These are phyloP conservation scores for Aspergillus sclerotiicarbonarius DNA, from an alignment of 495 filamentous ascomycete genomes.

Conservation along the genomic window DNA sequence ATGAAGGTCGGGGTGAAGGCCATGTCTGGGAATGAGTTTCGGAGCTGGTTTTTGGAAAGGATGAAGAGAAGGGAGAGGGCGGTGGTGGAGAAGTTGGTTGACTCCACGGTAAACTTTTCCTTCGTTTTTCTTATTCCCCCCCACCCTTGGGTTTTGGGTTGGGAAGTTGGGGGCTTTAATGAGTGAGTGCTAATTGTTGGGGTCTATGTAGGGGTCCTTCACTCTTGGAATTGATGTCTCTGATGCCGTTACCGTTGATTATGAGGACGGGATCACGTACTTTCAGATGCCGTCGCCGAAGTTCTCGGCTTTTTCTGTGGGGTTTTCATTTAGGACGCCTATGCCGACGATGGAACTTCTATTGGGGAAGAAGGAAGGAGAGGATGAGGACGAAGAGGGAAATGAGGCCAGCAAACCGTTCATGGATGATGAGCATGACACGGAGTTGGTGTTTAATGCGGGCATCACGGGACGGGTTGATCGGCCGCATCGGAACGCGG, in stretches of 20 bases:
- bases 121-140: not conserved
- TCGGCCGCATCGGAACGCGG: constrained; percentile 20
- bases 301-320: constrained; percentile 26
- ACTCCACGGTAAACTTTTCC: constrained; percentile 35
- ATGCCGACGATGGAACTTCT: constrained; percentile 27
- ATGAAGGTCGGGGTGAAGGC: constrained; percentile 42
- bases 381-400: constrained; percentile 14
- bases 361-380: constrained; percentile 21
- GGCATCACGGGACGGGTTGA: constrained; percentile 31
- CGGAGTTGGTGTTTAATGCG: constrained; percentile 33
- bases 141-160: no score
- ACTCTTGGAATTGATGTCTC: constrained; percentile 43
- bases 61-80: constrained; percentile 46
- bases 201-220: constrained; percentile 30
- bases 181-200: not conserved
- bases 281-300: constrained; percentile 29
- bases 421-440: constrained; percentile 6
- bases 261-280: constrained; percentile 30
- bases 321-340: constrained; percentile 37
- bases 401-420: constrained; percentile 3
- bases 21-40: constrained; percentile 47
- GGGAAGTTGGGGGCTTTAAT: not conserved
- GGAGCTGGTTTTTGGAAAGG: constrained; percentile 47
- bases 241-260: constrained; percentile 31
- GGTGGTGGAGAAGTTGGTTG: constrained; percentile 43